Base-by-base conservation (phyloP, 805 yeast species). In the Cyberlindnera veronae region DNA sequence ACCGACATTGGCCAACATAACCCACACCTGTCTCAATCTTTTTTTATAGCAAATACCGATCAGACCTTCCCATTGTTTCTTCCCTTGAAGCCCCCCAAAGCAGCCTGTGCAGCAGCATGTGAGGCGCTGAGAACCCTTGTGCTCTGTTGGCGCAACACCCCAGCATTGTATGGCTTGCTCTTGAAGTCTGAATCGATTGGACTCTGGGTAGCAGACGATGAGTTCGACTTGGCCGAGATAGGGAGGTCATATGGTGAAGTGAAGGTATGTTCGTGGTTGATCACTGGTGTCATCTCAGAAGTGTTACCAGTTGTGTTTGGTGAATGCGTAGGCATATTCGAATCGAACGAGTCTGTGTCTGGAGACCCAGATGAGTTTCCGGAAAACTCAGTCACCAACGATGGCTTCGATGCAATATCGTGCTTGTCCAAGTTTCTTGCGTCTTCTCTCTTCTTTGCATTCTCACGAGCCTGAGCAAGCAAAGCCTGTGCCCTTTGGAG, bases 401-500 rank as follows among this genome's bases (percentile, higher is more conserved):
- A 32, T 46, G 55, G 36, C 44, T 44, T 45, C 38, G 36, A 53
- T 34, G 36, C 33, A 5, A 21, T 17, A 7, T 31, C 27, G n/a
- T n/a, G n/a, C n/a, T 30, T 33, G 39, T 42, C 58, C 58, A 35
- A 55, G 59, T 31, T 58, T 61, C 54, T 38, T 46, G 43, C 37
- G 54, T 73, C 59, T 68, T 76, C 64, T 69, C 79, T 78, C 38
- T 69, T 54, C 48, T 71, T 74, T 0, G 84, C 79, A 48, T 77
- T 86, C 54, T 83, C 93, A 55, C 95, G 72, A 0, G 95, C 93
- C 50, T 81, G 84, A 3, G 86, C 81, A 53, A 88, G 69, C 61
- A 93, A 62, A 54, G 81, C 95, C 62, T 88, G 95, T 0, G 99
- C 99, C 53, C 79, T 81, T 34, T 79, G 77, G 47, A 93, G 67